Conservation (phyloP, 306 rosid species). For the Quillaja saponaria region DNA sequence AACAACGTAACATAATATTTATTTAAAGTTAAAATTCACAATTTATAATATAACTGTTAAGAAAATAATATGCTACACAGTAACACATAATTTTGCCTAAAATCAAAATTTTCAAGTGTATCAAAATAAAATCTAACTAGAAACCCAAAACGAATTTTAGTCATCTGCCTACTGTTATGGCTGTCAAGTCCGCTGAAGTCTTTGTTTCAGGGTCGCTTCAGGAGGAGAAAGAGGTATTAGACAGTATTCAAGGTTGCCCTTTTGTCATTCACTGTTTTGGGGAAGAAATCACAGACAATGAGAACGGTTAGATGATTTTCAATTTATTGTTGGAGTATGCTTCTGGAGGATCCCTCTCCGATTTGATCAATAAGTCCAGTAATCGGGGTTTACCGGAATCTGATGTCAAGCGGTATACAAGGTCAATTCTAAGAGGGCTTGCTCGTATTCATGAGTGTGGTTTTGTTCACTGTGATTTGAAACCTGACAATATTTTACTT, state of each 20-base stretch:
- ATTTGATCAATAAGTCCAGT: background rate
- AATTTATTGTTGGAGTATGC: conserved; percentile 20
- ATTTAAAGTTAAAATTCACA: too few species aligned
- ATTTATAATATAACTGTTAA: too few species aligned
- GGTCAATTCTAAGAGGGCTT: conserved; percentile 7
- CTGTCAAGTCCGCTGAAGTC: background rate
- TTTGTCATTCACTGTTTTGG: background rate
- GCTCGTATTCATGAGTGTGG: background rate
- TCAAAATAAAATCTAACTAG: too few species aligned
- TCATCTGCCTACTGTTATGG: background rate
- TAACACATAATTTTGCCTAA: too few species aligned
- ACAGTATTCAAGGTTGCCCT: background rate
- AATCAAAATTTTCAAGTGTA: too few species aligned
- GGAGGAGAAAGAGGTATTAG: background rate
- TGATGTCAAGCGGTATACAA: background rate
- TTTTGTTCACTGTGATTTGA: conserved; percentile 20
- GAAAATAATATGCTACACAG: too few species aligned
- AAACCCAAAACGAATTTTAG: background rate
- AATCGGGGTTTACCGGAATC: background rate
- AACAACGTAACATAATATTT: too few species aligned
- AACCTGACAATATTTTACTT: conserved; percentile 3
- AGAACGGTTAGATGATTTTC: background rate
- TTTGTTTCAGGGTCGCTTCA: background rate
- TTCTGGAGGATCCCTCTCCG: background rate
- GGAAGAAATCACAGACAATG: background rate